Evolutionary conservation across 768 basidiomycete genomes (phyloP).

Genomic region (Stropharia rugosoannulata): DNA sequence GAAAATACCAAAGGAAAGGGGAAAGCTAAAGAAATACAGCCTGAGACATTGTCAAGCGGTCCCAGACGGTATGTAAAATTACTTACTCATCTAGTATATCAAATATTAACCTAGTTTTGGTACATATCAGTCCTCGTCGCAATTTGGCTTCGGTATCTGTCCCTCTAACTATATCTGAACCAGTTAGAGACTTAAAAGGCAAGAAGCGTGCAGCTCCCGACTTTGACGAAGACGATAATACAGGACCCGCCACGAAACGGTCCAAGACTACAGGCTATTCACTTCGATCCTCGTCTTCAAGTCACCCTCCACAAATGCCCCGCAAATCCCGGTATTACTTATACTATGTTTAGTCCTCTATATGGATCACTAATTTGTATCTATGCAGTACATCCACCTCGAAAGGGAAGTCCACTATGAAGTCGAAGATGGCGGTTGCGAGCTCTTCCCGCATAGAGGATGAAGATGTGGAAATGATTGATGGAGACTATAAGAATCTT

Average conservation of each 20-base stretch:
- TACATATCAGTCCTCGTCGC: slow-evolving; percentile 54
- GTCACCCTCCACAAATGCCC: slow-evolving; percentile 59
- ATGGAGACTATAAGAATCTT: slow-evolving; percentile 52
- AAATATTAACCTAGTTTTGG: slow-evolving; percentile 27
- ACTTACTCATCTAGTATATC: slow-evolving; percentile 15
- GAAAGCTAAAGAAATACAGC: slow-evolving; percentile 58
- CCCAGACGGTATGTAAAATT: slow-evolving; percentile 61
- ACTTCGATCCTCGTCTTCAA: slow-evolving; percentile 57
- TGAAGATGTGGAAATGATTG: slow-evolving; percentile 78
- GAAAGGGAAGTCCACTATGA: slow-evolving; percentile 61
- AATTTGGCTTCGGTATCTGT: slow-evolving; percentile 41
- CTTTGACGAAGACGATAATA: slow-evolving; percentile 64
- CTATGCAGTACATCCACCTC: slow-evolving; percentile 42
- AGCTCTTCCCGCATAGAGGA: slow-evolving; percentile 65
- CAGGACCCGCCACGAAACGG: slow-evolving; percentile 61
- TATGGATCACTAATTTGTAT: slow-evolving; percentile 14
- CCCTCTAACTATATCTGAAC: slow-evolving; percentile 73
- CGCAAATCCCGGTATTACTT: slow-evolving; percentile 66
- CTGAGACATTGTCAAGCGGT: slow-evolving; percentile 47
- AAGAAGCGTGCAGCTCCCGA: slow-evolving; percentile 91
- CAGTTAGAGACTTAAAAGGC: slow-evolving; percentile 73
- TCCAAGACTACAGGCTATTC: slow-evolving; percentile 62
- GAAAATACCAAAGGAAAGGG: slow-evolving; percentile 54
- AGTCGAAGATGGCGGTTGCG: slow-evolving; percentile 58
- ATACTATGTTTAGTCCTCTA: slow-evolving; percentile 6